phyloP scores from a whole-genome alignment of 768 basidiomycete species.

The Collybia nuda region DNA sequence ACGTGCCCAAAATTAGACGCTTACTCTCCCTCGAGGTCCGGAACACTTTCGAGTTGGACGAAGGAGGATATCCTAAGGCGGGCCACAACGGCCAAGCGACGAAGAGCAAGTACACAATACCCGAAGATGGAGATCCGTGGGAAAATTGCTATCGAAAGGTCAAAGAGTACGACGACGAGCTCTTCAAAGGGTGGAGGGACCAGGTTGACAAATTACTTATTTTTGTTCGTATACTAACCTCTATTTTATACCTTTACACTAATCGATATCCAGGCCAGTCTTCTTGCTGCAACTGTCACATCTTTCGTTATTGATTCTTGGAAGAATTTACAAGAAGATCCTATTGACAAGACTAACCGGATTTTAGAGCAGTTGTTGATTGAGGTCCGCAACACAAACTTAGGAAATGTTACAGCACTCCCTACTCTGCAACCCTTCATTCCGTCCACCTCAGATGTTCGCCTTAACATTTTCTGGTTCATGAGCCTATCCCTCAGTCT shows the following conservation, averaged over 20 bases:
- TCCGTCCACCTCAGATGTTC: neutral
- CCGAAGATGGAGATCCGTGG: neutral
- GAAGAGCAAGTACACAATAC: no score
- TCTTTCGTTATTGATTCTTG: neutral
- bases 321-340: neutral
- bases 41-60: no score
- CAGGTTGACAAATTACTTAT: neutral
- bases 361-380: neutral
- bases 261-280: neutral
- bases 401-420: neutral
- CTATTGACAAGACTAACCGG: neutral
- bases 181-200: neutral
- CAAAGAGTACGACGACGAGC: neutral
- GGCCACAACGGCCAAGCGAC: no score
- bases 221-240: neutral
- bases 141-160: neutral
- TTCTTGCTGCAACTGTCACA: neutral
- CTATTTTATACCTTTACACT: neutral
- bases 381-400: neutral
- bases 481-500: constrained; percentile 7
- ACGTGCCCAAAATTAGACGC: no score
- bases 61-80: no score
- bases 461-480: constrained; percentile 10
- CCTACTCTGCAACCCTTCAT: neutral
- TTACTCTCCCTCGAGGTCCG: no score